Percentiles rank a stretch among this genome's conserved stretches.
Conservation (phyloP, 2,329 filamentous ascomycete genomes). For the Cephalotrichum gorgonifer region DNA sequence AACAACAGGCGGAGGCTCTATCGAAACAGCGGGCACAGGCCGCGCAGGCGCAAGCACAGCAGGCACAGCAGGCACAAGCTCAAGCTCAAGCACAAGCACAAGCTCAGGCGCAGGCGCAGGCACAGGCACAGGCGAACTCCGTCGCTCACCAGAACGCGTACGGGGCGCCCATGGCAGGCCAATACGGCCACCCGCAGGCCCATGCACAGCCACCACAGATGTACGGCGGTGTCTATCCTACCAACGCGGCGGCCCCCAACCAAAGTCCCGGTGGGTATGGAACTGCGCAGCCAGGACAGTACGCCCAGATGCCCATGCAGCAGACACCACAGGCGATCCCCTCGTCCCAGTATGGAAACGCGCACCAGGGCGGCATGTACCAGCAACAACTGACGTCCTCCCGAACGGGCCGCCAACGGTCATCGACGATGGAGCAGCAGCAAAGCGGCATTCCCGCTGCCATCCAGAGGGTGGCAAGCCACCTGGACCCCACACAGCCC, state of each 20-base stretch:
- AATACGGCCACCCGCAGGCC: conserved; percentile 30
- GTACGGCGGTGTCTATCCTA: conserved; percentile 73
- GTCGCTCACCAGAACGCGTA: conserved; percentile 31
- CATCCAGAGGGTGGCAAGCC: conserved; percentile 89
- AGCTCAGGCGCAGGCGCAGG: conserved; percentile 59
- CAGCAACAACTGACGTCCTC: conserved; percentile 44
- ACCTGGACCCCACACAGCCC: conserved; percentile 87
- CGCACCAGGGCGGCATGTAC: conserved; percentile 45
- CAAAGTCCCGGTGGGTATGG: conserved; percentile 66
- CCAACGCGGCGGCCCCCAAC: conserved; percentile 28
- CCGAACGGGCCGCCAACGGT: conserved; percentile 72
- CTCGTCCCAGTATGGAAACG: conserved; percentile 49
- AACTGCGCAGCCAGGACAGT: conserved; percentile 58
- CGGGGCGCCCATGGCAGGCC: conserved; percentile 24
- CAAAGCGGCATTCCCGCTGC: conserved; percentile 85
- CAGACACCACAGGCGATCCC: conserved; percentile 57
- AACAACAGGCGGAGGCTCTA: conserved; percentile 86
- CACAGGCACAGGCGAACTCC: conserved; percentile 49
- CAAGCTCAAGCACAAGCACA: conserved; percentile 52
- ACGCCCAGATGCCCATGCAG: conserved; percentile 64
- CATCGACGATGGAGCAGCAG: conserved; percentile 93
- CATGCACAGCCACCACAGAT: conserved; percentile 49
- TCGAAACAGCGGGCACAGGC: conserved; percentile 81
- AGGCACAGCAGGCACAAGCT: conserved; percentile 25
- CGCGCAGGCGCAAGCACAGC: conserved; percentile 60